Evolutionary conservation across 805 yeast species (phyloP).

Genomic region (Cyberlindnera misumaiensis): DNA sequence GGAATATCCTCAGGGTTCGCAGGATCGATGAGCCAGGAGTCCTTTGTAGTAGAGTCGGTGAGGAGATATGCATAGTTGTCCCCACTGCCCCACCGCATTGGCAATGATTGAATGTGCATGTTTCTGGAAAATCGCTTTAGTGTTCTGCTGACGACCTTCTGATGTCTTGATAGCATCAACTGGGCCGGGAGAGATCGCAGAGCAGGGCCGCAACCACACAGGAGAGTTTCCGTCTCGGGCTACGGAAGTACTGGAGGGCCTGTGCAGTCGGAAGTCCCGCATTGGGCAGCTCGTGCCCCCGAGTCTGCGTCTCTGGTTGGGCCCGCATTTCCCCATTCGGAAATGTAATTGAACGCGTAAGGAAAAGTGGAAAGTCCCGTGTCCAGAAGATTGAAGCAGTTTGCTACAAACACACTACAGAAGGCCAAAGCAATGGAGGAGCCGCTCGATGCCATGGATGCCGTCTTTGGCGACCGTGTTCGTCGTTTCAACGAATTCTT

Average conservation of each 20-base stretch:
- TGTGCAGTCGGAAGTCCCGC: too few relatives aligned
- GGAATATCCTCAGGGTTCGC: constrained; percentile 76
- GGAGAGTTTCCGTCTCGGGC: too few relatives aligned
- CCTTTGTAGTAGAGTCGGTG: constrained; percentile 54
- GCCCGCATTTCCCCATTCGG: too few relatives aligned
- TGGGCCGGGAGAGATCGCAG: not conserved
- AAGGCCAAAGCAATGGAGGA: constrained; percentile 17
- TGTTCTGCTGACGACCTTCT: not conserved
- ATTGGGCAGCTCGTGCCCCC: too few relatives aligned
- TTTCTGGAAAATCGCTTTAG: constrained; percentile 26
- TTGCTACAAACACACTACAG: not conserved
- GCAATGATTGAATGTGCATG: constrained; percentile 79
- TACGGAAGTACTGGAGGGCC: too few relatives aligned
- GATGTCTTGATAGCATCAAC: not conserved
- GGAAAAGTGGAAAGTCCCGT: too few relatives aligned
- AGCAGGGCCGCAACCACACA: too few relatives aligned
- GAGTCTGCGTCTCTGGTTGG: too few relatives aligned
- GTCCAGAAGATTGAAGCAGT: too few relatives aligned
- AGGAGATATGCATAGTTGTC: constrained; percentile 85
- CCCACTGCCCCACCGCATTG: constrained; percentile 94
- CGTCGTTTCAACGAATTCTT: constrained; percentile 86
- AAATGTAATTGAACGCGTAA: too few relatives aligned
- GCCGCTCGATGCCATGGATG: constrained; percentile 27
- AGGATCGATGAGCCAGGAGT: constrained; percentile 86
- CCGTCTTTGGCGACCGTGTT: constrained; percentile 70